Conservation (phyloP, 2,329 filamentous ascomycete genomes). For the Fusarium palustre region DNA sequence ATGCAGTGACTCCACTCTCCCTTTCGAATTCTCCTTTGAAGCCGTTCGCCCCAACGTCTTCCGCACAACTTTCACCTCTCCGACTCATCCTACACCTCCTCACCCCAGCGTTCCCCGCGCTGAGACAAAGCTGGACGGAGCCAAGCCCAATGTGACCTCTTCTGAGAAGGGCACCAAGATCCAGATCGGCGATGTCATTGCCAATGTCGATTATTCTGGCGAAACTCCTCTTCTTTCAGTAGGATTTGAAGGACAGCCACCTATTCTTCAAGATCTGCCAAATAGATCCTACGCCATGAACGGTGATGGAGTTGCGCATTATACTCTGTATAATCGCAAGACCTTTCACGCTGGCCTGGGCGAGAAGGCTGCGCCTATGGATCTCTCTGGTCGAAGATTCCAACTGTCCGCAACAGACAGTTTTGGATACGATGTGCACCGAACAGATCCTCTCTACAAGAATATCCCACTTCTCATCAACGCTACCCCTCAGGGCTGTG, state of each 20-base stretch:
- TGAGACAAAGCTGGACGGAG: slow-evolving; percentile 47
- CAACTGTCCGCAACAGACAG: slow-evolving; percentile 76
- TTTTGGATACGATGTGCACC: slow-evolving; percentile 78
- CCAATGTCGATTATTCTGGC: slow-evolving; percentile 68
- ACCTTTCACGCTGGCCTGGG: slow-evolving; percentile 77
- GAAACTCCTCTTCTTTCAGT: slow-evolving; percentile 68
- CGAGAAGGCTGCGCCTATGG: slow-evolving; percentile 79
- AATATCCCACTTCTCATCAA: slow-evolving; percentile 80
- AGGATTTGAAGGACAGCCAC: slow-evolving; percentile 59
- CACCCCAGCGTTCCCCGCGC: slow-evolving; percentile 69
- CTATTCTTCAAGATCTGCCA: slow-evolving; percentile 71
- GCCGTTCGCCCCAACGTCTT: slow-evolving; percentile 72
- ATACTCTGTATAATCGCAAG: slow-evolving; percentile 70
- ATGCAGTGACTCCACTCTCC: slow-evolving; percentile 45
- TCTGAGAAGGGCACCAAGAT: slow-evolving; percentile 56
- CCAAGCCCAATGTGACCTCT: slow-evolving; percentile 49
- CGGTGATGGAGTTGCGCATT: slow-evolving; percentile 71
- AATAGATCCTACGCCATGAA: slow-evolving; percentile 75
- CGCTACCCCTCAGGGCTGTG: slow-evolving; percentile 70
- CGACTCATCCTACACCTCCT: slow-evolving; percentile 71
- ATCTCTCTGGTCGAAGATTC: slow-evolving; percentile 75
- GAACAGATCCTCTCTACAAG: slow-evolving; percentile 80
- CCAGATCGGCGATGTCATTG: slow-evolving; percentile 61
- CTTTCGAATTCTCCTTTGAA: slow-evolving; percentile 72
- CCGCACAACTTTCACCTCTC: slow-evolving; percentile 73